Evolutionary conservation across 495 filamentous ascomycete genomes (phyloP).

Genomic region (Neurospora sp.): DNA sequence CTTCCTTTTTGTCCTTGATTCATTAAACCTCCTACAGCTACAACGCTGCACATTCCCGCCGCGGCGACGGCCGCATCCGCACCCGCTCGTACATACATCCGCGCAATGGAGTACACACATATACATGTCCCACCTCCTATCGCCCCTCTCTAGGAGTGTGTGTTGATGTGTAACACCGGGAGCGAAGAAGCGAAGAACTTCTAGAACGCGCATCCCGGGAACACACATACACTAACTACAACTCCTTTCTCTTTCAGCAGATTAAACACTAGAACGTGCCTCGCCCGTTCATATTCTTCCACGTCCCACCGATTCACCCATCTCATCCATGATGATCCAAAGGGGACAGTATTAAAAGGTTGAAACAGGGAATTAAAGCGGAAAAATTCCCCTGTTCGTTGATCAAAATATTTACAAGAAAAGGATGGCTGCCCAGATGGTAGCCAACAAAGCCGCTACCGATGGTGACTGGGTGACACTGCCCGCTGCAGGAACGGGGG

Average conservation of each 20-base stretch:
- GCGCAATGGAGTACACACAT: neutral
- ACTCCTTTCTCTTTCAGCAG: neutral
- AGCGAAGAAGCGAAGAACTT: neutral
- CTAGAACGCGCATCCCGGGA: neutral
- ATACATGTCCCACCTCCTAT: neutral
- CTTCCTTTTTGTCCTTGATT: neutral
- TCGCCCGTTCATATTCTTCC: neutral
- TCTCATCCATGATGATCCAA: neutral
- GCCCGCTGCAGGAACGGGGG: neutral
- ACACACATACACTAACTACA: neutral
- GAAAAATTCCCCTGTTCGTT: neutral
- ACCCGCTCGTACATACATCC: neutral
- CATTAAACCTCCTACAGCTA: neutral
- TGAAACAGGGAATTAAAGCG: neutral
- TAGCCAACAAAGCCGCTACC: neutral
- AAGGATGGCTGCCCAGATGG: neutral
- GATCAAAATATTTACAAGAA: neutral
- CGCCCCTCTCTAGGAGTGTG: neutral
- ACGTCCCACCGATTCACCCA: neutral
- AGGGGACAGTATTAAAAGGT: neutral
- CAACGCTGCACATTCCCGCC: neutral
- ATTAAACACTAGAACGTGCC: neutral
- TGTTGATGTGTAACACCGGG: neutral
- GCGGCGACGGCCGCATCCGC: neutral
- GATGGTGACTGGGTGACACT: neutral